Evolutionary conservation across 2,329 filamentous ascomycete genomes (phyloP), one percentile per base, ranked within the genome.

Genomic region (Ilyonectria destructans): DNA sequence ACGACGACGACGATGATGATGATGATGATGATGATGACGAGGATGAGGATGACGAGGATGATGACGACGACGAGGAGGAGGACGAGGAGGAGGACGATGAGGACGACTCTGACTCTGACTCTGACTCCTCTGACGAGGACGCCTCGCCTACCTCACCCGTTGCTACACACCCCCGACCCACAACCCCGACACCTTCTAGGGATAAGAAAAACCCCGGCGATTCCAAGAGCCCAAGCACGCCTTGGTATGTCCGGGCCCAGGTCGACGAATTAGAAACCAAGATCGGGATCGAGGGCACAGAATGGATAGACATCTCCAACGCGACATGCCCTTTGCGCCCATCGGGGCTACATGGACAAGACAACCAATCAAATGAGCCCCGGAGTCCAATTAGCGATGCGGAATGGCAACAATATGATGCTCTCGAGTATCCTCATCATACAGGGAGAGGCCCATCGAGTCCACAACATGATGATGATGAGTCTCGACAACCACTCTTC

Each of bases 141-240:
- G 46, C 40, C 49, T 56, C 59, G 9, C 62, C 67, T 1, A 26
- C 46, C 19, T 69, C 62, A n/a, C 66, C 69, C 21, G 43, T 12
- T 12, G 69, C 72, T 13, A 69, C 74, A 35, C 59, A 33, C 13
- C 67, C 65, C 19, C 64, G 67, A 58, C 40, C 61, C 26, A 65
- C 71, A 9, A 75, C 71, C 8, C 70, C 69, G 3, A 72, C 73
- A 6, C 62, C 59, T 6, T 19, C 60, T 5, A 62, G 31, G 15
- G 58, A 63, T n/a, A 69, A 43, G 49, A 60, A 63, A 19, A 56
- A 57, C 52, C 64, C 40, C 65, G 66, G 61, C 67, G 60, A 29
- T 57, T 56, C 4, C 54, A 31, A 54, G n/a, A 54, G 64, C 8
- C 62, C 71, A 19, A 48, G 40, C 40, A 17, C 40, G 40, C 40